Base-by-base conservation (phyloP, 164 flowering plant genomes). In the Pachysandra terminalis region DNA sequence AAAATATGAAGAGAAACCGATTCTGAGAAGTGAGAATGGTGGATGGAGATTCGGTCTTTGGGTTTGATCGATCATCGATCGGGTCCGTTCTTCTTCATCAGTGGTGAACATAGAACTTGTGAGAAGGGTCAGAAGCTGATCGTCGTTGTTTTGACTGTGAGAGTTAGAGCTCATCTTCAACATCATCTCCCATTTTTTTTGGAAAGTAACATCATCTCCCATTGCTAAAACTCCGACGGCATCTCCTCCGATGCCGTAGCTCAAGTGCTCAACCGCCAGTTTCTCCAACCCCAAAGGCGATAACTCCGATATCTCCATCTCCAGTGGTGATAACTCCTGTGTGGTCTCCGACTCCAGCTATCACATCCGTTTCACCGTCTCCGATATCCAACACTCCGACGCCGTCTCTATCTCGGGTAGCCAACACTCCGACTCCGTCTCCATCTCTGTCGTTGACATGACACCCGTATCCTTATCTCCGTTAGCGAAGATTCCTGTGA, bases 41-140 rank as follows among this genome's bases (percentile, higher is more conserved):
- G 0, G 79, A 66, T 64, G 91, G 90, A 0, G 68, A 73, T 19
- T 75, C 91, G 0, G 59, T 45, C 2, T 81, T 84, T 76, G 59
- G 57, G 41, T 81, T 87, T 21, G 72, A 75, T 56, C 65, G 77
- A n/a, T n/a, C n/a, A n/a, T n/a, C n/a, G n/a, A 40, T 83, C 95
- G 0, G 95, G 90, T 9, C 81, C 85, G 1, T 84, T 83, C 72
- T 87, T 21, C 67, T 89, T 87, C 81, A 85, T 87, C 72, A 83
- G 87, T 62, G 89, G 88, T 0, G 66, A 79, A 0, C 53, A 58
- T 1, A 81, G 73, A 0, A 69, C 62, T 24, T 89, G 95, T 54
- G 62, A 67, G 8, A 73, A 83, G 37, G 89, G 86, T 0, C 87
- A 89, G 76, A 87, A 74, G 71, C 65, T 89, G 65, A 61, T 73